Evolutionary conservation across 148 eudicot genomes (phyloP).

Genomic region (Drosera capensis): DNA sequence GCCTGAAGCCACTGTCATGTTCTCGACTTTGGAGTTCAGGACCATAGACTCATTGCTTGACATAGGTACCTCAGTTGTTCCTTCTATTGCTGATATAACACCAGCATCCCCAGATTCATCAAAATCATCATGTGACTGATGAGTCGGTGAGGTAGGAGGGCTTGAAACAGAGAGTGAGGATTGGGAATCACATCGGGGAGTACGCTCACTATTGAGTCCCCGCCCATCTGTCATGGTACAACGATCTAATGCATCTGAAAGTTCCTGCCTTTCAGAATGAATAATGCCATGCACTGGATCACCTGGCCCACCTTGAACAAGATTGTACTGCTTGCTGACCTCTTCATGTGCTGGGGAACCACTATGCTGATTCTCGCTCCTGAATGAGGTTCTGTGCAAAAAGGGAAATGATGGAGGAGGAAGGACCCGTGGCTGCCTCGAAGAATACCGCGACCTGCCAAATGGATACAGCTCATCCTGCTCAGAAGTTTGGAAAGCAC

Average conservation of each 20-base stretch:
- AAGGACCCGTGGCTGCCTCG: conserved; percentile 89
- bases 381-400: conserved; percentile 28
- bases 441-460: conserved; percentile 73
- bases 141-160: conserved; percentile 83
- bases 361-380: conserved; percentile 34
- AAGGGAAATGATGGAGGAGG: conserved; percentile 75
- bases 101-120: conserved; percentile 67
- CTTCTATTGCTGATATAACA: conserved; percentile 12
- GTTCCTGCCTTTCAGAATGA: conserved; percentile 24
- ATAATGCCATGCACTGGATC: conserved; percentile 22
- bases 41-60: conserved; percentile 23
- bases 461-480: conserved; percentile 50
- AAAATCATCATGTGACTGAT: conserved; percentile 79
- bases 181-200: conserved; percentile 63
- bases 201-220: conserved; percentile 21
- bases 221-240: conserved; percentile 20
- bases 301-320: conserved; percentile 25
- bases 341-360: conserved; percentile 38
- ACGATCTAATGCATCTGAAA: conserved; percentile 25
- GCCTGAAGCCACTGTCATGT: conserved; percentile 16
- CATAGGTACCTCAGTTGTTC: conserved; percentile 20
- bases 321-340: conserved; percentile 17
- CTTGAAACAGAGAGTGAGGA: conserved; percentile 90
- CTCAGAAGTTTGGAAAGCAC: conserved; percentile 43
- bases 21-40: conserved; percentile 19